These are phyloP conservation scores for Bryopsis sp. DNA, from an alignment of 139 green algal species.

Conservation along the genomic window DNA sequence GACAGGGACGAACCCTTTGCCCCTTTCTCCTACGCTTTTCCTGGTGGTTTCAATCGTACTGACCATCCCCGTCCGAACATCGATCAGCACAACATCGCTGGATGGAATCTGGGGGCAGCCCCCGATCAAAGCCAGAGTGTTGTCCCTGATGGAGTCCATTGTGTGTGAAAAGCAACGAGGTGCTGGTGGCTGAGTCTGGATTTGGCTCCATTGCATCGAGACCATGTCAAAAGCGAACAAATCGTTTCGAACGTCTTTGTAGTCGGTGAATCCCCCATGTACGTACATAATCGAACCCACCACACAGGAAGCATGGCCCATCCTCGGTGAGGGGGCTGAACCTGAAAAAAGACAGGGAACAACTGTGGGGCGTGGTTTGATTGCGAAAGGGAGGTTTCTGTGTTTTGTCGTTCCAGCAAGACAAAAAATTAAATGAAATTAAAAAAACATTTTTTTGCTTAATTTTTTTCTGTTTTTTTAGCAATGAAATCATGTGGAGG, in stretches of 20 bases:
- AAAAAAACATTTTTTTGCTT: too few species aligned
- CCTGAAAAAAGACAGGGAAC: too few species aligned
- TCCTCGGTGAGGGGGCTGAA: conserved; percentile 22
- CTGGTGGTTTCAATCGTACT: not conserved
- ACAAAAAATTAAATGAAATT: too few species aligned
- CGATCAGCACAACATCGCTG: conserved; percentile 23
- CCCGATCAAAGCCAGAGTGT: conserved; percentile 31
- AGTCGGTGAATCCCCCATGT: conserved; percentile 33
- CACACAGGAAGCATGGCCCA: conserved; percentile 30
- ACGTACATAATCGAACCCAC: conserved; percentile 23
- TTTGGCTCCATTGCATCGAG: conserved; percentile 4
- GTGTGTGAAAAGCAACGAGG: conserved; percentile 40
- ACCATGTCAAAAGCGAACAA: conserved; percentile 27
- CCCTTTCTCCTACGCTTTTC: not conserved
- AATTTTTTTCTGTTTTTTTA: too few species aligned
- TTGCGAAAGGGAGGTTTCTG: not conserved
- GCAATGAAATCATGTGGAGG: too few species aligned
- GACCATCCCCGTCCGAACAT: too few species aligned
- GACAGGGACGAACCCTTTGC: conserved; percentile 16
- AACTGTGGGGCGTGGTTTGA: too few species aligned
- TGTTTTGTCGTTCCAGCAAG: not conserved
- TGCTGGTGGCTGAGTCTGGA: not conserved
- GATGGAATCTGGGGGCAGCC: conserved; percentile 32
- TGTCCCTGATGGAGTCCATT: conserved; percentile 20
- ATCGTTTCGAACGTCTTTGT: conserved; percentile 24